Evolutionary conservation across 345 rosid genomes (phyloP).

Genomic region (Gossypium bickii): DNA sequence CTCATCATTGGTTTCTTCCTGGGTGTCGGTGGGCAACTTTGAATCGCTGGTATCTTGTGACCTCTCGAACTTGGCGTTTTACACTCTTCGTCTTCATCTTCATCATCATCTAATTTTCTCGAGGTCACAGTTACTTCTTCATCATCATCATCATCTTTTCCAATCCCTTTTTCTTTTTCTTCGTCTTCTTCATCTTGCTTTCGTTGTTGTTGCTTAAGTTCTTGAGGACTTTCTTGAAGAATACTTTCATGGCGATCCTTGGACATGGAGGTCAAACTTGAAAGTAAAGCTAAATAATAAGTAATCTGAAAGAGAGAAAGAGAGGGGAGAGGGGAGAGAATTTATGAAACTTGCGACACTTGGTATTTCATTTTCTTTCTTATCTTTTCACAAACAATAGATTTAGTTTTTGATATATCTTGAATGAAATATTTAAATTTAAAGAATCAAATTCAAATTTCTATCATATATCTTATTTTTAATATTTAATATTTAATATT

Average conservation of each 20-base stretch:
- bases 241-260: conserved; percentile 3
- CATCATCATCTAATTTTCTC: neutral
- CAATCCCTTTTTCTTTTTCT: neutral
- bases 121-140: neutral
- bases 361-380: neutral
- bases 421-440: no score
- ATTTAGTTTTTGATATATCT: no score
- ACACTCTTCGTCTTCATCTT: conserved; percentile 21
- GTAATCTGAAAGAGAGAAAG: neutral
- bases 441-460: no score
- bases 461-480: no score
- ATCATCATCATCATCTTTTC: neutral
- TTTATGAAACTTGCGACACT: neutral
- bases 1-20: conserved; percentile 25
- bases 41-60: conserved; percentile 39
- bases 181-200: neutral
- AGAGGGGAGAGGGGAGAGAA: conserved; percentile 1
- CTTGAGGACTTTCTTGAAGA: neutral
- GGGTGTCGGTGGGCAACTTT: conserved; percentile 58
- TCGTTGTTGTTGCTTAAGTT: neutral
- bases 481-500: no score
- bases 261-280: neutral
- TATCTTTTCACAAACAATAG: neutral
- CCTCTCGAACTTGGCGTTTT: conserved; percentile 44
- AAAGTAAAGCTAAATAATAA: neutral